phyloP scores from a whole-genome alignment of 495 filamentous ascomycete genomes.

The Daldinia concentrica region DNA sequence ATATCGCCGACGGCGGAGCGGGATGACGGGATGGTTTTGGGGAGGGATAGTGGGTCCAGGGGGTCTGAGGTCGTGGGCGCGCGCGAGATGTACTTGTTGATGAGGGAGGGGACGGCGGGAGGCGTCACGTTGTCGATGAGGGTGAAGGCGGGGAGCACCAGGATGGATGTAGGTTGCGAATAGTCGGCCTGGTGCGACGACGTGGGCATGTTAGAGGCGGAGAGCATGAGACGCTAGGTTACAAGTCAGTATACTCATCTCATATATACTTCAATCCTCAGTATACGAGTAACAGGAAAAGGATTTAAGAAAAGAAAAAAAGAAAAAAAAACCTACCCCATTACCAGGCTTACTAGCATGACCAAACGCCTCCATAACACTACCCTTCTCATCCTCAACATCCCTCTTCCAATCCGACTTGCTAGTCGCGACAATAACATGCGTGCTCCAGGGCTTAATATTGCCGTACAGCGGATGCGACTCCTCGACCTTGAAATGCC shows the following conservation, averaged over 20 bases:
- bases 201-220: constrained; percentile 90
- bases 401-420: constrained; percentile 95
- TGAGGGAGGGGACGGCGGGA: constrained; percentile 73
- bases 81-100: constrained; percentile 74
- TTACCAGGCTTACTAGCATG: constrained; percentile 69
- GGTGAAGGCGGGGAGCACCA: constrained; percentile 89
- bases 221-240: constrained; percentile 81
- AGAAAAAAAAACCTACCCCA: constrained; percentile 66
- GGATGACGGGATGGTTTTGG: constrained; percentile 64
- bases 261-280: not conserved
- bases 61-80: constrained; percentile 80
- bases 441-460: constrained; percentile 88
- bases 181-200: constrained; percentile 67
- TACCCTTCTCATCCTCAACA: constrained; percentile 89
- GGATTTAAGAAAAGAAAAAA: no score
- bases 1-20: constrained; percentile 60
- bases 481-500: constrained; percentile 75
- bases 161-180: constrained; percentile 76
- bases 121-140: constrained; percentile 88
- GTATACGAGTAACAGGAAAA: not conserved
- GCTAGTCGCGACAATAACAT: constrained; percentile 90
- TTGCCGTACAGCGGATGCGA: constrained; percentile 83
- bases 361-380: constrained; percentile 91
- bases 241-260: constrained; percentile 1
- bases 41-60: constrained; percentile 55